Base-by-base conservation (phyloP, 1,284 basidiomycete genomes). In the Sanguinoderma infundibulare region DNA sequence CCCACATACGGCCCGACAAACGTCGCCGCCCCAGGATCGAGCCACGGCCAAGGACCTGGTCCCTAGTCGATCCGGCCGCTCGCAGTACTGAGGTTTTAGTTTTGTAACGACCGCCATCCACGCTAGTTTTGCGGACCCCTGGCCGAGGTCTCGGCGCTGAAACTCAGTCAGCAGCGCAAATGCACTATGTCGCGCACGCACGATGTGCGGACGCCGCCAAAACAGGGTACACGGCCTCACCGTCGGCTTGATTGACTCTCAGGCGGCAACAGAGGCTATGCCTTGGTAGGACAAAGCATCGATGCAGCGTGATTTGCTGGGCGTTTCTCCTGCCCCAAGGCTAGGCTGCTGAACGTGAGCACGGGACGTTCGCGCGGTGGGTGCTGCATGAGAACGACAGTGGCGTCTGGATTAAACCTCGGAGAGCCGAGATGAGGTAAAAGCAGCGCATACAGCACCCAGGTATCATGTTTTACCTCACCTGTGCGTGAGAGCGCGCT, bases 241-340 rank as follows among this genome's bases (percentile, higher is more conserved):
- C 35, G 17, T 14, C n/a, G 46, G 24, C 26, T 54, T 22, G 35
- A 28, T 8, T 39, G 42, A 36, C 42, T 39, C 53, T 42, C 46
- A 49, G 30, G 30, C 28, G 30, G 20, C 17, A 8, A 15, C 28
- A 32, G 17, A 42, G 7, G 40, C 26, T 17, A 34, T 47, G 24
- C 47, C 40, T 40, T 35, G 35, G 36, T 39, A 53, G 47, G 38
- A 32, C 22, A 39, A 30, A 49, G 26, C 17, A 32, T 9, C 26
- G 46, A 32, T 20, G 42, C 15, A 15, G 54, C 46, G 57, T 61
- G 63, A 51, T 60, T 57, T 54, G 39, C n/a, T n/a, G 5, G 54
- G 28, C 40, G 30, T 55, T 62, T 65, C 58, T 65, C 60, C 60
- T 55, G 57, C 63, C 8, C 58, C 60, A 58, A 65, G 57, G 30